These are phyloP conservation scores for Yamadazyma triangularis DNA, from an alignment of 1,139 yeast genomes.

Conservation along the genomic window DNA sequence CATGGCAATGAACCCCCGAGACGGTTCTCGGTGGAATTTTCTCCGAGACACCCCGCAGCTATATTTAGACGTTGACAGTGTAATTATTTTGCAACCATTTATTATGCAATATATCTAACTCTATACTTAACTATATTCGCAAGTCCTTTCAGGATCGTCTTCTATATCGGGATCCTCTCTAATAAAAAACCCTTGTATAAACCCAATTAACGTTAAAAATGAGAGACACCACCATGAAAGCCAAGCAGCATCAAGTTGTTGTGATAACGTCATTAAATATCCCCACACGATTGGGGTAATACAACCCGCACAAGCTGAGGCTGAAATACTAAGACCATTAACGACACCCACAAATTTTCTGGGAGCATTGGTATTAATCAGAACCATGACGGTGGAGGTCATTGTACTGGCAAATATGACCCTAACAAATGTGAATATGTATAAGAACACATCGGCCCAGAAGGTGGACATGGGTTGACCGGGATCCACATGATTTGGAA, in stretches of 20 bases:
- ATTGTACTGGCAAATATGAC: constrained; percentile 17
- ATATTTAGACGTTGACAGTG: too few species aligned
- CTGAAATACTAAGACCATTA: constrained; percentile 44
- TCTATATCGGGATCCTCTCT: too few species aligned
- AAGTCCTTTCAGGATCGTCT: too few species aligned
- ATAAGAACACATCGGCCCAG: constrained; percentile 19
- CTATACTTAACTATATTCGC: too few species aligned
- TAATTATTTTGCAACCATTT: too few species aligned
- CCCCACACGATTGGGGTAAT: constrained; percentile 59
- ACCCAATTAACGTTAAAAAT: constrained; percentile 27
- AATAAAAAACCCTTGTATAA: constrained; percentile 25
- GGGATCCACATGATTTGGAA: constrained; percentile 10
- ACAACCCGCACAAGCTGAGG: constrained; percentile 51
- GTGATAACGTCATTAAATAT: constrained; percentile 43
- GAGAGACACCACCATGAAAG: constrained; percentile 48
- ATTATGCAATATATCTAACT: too few species aligned
- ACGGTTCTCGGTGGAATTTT: too few species aligned
- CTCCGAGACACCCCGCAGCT: too few species aligned
- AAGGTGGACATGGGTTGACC: constrained; percentile 14
- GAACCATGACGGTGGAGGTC: constrained; percentile 36
- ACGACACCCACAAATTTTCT: constrained; percentile 43
- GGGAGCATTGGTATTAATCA: constrained; percentile 44
- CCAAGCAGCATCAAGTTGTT: constrained; percentile 37
- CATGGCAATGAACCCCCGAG: too few species aligned
- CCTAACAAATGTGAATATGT: constrained; percentile 16